Conservation (phyloP, 2,329 filamentous ascomycete genomes). For the Sporothrix pallida region DNA sequence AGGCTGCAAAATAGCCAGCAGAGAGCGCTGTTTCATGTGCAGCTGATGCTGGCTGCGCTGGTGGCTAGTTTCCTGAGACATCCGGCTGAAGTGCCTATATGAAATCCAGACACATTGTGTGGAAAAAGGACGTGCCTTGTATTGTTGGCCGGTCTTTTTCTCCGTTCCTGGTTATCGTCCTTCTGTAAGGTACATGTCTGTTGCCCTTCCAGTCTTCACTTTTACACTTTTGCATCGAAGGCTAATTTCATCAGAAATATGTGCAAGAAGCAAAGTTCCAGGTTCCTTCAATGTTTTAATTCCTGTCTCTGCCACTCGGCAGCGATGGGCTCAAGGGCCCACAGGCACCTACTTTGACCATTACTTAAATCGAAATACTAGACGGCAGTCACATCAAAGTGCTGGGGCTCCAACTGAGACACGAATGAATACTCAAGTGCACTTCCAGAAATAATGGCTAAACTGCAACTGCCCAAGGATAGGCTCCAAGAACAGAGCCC, state of each 20-base stretch:
- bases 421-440: background rate
- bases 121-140: background rate
- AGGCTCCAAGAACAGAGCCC: no score
- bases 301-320: no score
- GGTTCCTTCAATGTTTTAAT: no score
- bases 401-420: no score
- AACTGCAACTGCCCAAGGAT: background rate
- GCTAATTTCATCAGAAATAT: no score
- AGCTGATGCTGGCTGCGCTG: background rate
- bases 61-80: background rate
- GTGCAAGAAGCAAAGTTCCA: no score
- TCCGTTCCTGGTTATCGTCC: background rate
- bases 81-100: background rate
- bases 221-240: no score
- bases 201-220: background rate
- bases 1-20: conserved; percentile 9
- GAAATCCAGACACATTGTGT: background rate
- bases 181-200: background rate
- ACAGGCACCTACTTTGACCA: no score
- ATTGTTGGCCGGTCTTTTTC: background rate
- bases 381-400: no score
- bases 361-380: no score
- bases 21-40: conserved; percentile 4
- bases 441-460: conserved; percentile 13
- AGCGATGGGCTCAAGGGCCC: no score